phyloP scores from a whole-genome alignment of 83 land plant genomes.

The Picea abies region DNA sequence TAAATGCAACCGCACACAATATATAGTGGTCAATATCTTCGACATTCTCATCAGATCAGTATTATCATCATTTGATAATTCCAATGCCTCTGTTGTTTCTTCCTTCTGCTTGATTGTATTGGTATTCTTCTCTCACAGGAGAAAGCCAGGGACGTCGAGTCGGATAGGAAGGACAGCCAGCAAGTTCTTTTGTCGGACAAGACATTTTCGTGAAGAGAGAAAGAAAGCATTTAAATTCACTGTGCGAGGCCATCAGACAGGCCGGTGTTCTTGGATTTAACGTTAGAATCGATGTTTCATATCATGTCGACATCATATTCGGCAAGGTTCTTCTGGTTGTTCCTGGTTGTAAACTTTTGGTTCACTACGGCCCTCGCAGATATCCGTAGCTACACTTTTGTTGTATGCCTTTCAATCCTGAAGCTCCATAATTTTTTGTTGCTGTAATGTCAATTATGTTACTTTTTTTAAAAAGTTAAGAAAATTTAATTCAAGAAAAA shows the following conservation, averaged over 20 bases:
- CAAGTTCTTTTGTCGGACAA: background rate
- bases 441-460: too few relatives aligned
- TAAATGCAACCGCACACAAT: background rate
- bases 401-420: background rate
- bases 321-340: background rate
- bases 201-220: background rate
- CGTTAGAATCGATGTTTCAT: too few relatives aligned
- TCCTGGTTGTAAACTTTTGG: background rate
- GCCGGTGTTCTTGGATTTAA: too few relatives aligned
- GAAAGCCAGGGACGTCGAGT: background rate
- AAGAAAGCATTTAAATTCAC: too few relatives aligned
- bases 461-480: too few relatives aligned
- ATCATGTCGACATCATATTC: too few relatives aligned
- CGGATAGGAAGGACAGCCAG: background rate
- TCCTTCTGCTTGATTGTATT: background rate
- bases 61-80: background rate
- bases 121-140: background rate
- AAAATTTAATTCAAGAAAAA: too few relatives aligned
- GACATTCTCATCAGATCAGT: background rate
- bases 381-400: background rate
- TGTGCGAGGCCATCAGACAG: too few relatives aligned
- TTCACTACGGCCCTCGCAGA: background rate
- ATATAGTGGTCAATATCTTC: background rate
- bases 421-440: too few relatives aligned
- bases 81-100: background rate